A percentile compares a stretch with the other conserved stretches of the same genome.
Conservation (phyloP, 441 rosid genomes). For the Eruca vesicaria region DNA sequence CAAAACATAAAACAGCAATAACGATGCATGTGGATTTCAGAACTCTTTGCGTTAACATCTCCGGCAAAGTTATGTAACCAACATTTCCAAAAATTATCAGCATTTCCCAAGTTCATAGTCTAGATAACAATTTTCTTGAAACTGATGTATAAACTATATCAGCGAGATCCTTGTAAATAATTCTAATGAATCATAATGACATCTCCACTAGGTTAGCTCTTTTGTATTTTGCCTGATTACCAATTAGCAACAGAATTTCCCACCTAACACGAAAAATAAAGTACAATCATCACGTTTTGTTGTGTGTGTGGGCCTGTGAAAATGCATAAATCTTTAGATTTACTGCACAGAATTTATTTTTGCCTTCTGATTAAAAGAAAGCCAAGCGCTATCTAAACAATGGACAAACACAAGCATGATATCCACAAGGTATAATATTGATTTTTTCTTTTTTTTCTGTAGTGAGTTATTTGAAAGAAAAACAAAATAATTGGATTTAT, state of each 20-base stretch:
- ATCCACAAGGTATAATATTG: background rate
- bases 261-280: slow-evolving; percentile 5
- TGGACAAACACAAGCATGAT: background rate
- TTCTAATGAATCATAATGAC: background rate
- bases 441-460: too few relatives aligned
- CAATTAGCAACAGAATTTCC: slow-evolving; percentile 29
- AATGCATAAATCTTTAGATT: background rate
- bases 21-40: background rate
- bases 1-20: background rate
- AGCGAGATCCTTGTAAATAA: background rate
- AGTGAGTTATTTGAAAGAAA: too few relatives aligned
- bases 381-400: background rate
- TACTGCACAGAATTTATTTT: background rate
- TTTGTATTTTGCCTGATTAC: slow-evolving; percentile 2
- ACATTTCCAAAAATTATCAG: background rate
- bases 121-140: background rate
- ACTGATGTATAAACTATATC: too few relatives aligned
- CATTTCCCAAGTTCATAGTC: background rate
- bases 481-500: too few relatives aligned
- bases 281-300: background rate
- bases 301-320: slow-evolving; percentile 8
- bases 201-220: background rate
- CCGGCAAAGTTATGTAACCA: background rate
- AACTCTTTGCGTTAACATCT: background rate
- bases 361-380: background rate